Percentiles rank a stretch among this genome's conserved stretches.
Conservation (phyloP, 2,329 filamentous ascomycete genomes). For the Stachybotrys elegans region DNA sequence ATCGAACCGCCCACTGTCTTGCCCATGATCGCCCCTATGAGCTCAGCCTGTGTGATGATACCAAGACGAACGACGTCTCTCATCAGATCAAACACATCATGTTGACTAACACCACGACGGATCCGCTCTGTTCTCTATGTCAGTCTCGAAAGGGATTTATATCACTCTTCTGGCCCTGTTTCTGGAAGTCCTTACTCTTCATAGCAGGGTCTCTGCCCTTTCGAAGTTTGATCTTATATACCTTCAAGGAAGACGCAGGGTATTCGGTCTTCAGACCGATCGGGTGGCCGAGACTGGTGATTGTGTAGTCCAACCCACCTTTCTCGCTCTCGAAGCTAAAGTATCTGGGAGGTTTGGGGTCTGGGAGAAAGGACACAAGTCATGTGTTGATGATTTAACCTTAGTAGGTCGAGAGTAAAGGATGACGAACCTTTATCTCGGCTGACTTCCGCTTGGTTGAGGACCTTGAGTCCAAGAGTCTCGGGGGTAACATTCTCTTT, state of each 20-base stretch:
- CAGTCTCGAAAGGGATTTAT: neutral
- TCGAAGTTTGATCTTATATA: constrained; percentile 4
- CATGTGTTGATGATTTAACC: no score
- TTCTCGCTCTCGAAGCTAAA: constrained; percentile 4
- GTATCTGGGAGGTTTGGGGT: constrained; percentile 1
- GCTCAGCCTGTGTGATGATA: constrained; percentile 7
- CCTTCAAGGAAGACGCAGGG: constrained; percentile 1
- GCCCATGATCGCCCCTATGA: constrained; percentile 5
- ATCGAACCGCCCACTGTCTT: constrained; percentile 6
- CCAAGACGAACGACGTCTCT: constrained; percentile 6
- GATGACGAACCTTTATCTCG: no score
- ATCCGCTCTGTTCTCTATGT: constrained; percentile 1
- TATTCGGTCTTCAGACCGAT: constrained; percentile 4
- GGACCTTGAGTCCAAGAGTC: constrained; percentile 4
- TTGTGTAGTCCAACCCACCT: constrained; percentile 3
- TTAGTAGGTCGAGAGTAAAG: no score
- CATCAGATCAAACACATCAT: constrained; percentile 5
- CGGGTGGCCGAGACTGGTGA: constrained; percentile 6
- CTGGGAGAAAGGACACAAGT: neutral
- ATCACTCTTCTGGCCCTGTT: no score
- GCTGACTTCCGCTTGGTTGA: constrained; percentile 1
- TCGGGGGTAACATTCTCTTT: constrained; percentile 2
- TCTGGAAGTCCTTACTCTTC: constrained; percentile 9
- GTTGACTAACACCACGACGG: constrained; percentile 6
- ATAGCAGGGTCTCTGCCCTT: constrained; percentile 5